These are phyloP conservation scores for Paecilomyces sp. DNA, from an alignment of 2,329 filamentous ascomycete genomes.

Conservation along the genomic window DNA sequence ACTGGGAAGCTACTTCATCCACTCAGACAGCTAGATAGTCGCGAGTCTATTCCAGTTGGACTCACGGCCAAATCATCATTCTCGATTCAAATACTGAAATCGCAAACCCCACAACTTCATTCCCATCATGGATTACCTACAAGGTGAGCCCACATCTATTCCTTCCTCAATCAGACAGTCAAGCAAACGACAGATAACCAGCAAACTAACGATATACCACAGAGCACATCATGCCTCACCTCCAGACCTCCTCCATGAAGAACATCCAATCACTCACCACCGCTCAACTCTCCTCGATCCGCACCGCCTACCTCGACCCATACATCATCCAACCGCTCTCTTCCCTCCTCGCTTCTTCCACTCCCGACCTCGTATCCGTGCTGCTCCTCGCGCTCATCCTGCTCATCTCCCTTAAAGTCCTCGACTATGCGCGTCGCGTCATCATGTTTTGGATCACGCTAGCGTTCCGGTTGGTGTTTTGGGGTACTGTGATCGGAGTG, in stretches of 20 bases:
- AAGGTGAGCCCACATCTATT: constrained; percentile 6
- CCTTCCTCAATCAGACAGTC: not conserved
- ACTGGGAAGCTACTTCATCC: not conserved
- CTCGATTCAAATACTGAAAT: not conserved
- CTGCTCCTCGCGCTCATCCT: constrained; percentile 52
- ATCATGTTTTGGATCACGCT: constrained; percentile 73
- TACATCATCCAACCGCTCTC: constrained; percentile 40
- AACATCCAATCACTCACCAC: constrained; percentile 11
- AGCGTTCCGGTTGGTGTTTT: constrained; percentile 56
- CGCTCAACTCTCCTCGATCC: constrained; percentile 17
- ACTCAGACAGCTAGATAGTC: not conserved
- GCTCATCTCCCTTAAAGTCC: constrained; percentile 57
- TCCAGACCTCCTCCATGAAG: constrained; percentile 8
- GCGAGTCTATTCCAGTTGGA: not conserved
- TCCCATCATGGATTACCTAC: constrained; percentile 6
- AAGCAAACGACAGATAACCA: not conserved
- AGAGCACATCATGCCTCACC: constrained; percentile 13
- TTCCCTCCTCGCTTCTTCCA: constrained; percentile 23
- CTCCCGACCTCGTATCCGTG: constrained; percentile 29
- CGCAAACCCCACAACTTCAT: not conserved
- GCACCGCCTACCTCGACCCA: constrained; percentile 38
- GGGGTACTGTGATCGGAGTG: constrained; percentile 50
- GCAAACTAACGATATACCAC: not conserved
- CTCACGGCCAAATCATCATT: not conserved
- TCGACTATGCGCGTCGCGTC: constrained; percentile 63